Base-by-base conservation (phyloP, 108 stramenopile genomes). In the Nannochloropsis granulata region DNA sequence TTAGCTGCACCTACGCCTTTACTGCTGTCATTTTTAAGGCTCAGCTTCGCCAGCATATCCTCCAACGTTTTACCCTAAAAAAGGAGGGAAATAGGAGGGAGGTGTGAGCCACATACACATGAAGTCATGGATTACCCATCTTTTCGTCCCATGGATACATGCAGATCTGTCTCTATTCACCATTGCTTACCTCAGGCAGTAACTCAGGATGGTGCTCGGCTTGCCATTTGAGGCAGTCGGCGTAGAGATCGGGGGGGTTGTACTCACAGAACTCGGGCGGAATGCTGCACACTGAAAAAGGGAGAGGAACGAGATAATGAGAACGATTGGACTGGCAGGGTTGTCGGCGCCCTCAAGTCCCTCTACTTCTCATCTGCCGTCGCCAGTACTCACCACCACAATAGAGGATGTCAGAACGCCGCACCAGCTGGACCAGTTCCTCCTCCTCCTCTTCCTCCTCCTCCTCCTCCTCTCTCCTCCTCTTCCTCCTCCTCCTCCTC, bases 211-310 rank as follows among this genome's bases (percentile, higher is more conserved):
- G 85, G 43, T 83, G 16, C 42, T 83, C 42, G 16, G 43, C 42
- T 24, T 87, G 83, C 89, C 89, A 90, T 10, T 24, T 24, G 26
- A 83, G 44, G 24, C 81, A 83, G 23, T 82, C 89, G 85, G 95
- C 94, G 86, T 92, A 97, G 82, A 94, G 94, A 10, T 71, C 56
- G 2, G 56, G 56, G 43, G 95, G 94, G 25, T 94, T 93, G 90
- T 93, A 97, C 83, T 94, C 93, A 89, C 95, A 96, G 81, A 94
- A 97, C 85, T 97, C 95, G 12, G 95, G 94, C 43, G 97, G 97
- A 92, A 96, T 94, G 43, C 95, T 93, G 90, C 95, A 95, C 42
- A 91, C 88, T 13, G 90, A 90, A 86, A 95, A 97, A 88, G 96
- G 96, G 16, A 44, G 34, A 71, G n/a, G 16, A 10, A n/a, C 7